phyloP scores from a whole-genome alignment of 768 basidiomycete genomes.

The Leccinum boreale region DNA sequence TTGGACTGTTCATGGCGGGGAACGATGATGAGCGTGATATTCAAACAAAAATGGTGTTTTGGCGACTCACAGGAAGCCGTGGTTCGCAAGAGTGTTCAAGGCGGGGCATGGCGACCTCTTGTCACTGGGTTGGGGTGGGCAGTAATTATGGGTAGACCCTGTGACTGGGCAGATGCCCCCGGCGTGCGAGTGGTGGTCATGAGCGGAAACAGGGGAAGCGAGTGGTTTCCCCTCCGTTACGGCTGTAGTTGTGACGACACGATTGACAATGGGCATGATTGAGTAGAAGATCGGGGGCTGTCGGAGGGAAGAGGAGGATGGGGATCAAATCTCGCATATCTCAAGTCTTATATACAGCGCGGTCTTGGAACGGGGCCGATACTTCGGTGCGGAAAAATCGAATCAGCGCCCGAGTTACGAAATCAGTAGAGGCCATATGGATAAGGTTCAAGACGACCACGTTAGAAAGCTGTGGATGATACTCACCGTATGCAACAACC shows the following conservation, averaged over 20 bases:
- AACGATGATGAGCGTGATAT: not conserved
- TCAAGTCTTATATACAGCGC: conserved; percentile 5
- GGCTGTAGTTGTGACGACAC: not conserved
- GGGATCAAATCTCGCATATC: not conserved
- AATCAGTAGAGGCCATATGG: not conserved
- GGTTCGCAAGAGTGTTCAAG: conserved; percentile 70
- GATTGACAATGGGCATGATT: conserved; percentile 6
- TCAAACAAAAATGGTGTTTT: not conserved
- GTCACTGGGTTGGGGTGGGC: conserved; percentile 44
- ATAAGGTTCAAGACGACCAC: not conserved
- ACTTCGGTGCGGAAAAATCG: not conserved
- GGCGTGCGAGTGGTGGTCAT: conserved; percentile 22
- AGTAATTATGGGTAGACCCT: conserved; percentile 37
- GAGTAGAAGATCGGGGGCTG: not conserved
- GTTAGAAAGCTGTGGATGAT: conserved; percentile 1
- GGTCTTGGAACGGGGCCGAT: not conserved
- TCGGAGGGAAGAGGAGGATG: not conserved
- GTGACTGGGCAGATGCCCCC: conserved; percentile 39
- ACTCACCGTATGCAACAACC: not conserved
- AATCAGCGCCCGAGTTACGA: not conserved
- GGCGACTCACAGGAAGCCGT: conserved; percentile 63
- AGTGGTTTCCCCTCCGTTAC: conserved; percentile 1
- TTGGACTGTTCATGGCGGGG: conserved; percentile 33
- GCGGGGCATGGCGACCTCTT: conserved; percentile 70
- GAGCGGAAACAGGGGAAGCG: conserved; percentile 10